Conservation (phyloP, 768 basidiomycete genomes). For the Mycena olivaceomarginata region DNA sequence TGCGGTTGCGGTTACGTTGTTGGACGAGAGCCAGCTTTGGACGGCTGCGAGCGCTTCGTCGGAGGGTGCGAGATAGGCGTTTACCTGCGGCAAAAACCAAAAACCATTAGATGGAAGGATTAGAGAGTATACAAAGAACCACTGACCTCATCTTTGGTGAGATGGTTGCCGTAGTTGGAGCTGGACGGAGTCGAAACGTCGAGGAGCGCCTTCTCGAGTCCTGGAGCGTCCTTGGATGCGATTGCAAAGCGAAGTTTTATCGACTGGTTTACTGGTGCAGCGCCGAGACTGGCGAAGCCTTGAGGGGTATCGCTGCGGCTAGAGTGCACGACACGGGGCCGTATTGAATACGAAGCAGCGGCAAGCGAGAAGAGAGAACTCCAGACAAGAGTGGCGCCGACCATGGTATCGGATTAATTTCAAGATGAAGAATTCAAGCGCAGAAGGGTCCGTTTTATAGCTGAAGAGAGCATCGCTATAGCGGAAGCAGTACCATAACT, state of each 20-base stretch:
- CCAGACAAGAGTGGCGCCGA: slow-evolving; percentile 26
- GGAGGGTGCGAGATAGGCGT: slow-evolving; percentile 42
- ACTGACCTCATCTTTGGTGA: slow-evolving; percentile 67
- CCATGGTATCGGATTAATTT: slow-evolving; percentile 8
- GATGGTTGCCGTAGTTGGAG: slow-evolving; percentile 55
- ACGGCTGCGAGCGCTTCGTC: slow-evolving; percentile 51
- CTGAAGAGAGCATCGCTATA: slow-evolving; percentile 8
- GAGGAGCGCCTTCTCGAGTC: slow-evolving; percentile 57
- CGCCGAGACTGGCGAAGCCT: slow-evolving; percentile 55
- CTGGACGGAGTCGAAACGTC: slow-evolving; percentile 59
- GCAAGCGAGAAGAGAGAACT: slow-evolving; percentile 28
- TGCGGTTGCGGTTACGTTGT: slow-evolving; percentile 51
- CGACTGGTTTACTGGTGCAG: slow-evolving; percentile 52
- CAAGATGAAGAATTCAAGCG: not conserved
- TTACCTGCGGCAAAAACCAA: slow-evolving; percentile 30
- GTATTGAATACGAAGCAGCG: not conserved
- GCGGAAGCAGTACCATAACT: not conserved
- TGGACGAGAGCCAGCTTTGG: slow-evolving; percentile 65
- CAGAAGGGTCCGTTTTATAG: not conserved
- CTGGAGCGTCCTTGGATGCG: slow-evolving; percentile 53
- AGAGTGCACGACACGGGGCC: slow-evolving; percentile 11
- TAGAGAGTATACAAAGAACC: slow-evolving; percentile 54
- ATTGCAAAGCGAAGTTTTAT: slow-evolving; percentile 63
- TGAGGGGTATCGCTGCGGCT: slow-evolving; percentile 50
- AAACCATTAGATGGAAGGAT: not conserved